A percentile compares a stretch with the other conserved stretches of the same genome.
Conservation (phyloP, 2,329 filamentous ascomycete genomes). For the Phoma sp. region DNA sequence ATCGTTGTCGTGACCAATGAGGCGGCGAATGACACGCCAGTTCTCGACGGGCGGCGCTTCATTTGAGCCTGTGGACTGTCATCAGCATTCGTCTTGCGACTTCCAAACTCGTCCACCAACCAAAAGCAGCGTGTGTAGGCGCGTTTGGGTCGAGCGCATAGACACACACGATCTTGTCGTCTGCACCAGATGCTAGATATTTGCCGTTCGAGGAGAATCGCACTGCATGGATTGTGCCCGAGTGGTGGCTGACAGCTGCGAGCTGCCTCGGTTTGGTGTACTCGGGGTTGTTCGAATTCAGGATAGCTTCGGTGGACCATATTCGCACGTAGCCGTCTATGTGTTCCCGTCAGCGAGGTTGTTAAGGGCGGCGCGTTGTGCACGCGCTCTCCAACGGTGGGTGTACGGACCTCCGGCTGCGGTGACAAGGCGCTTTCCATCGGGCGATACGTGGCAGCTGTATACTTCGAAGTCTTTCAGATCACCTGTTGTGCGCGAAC, state of each 20-base stretch:
- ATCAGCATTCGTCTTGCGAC: constrained; percentile 18
- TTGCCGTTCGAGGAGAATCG: constrained; percentile 95
- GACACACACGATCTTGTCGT: constrained; percentile 98
- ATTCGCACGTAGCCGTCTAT: constrained; percentile 94
- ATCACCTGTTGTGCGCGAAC: constrained; percentile 67
- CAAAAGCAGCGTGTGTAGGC: constrained; percentile 78
- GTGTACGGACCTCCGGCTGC: constrained; percentile 79
- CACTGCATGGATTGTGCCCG: constrained; percentile 95
- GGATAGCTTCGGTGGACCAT: constrained; percentile 95
- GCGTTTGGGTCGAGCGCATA: constrained; percentile 87
- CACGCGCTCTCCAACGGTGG: constrained; percentile 21
- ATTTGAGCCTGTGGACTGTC: constrained; percentile 66
- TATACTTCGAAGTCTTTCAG: constrained; percentile 99
- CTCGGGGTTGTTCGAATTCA: constrained; percentile 74
- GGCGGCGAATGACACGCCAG: constrained; percentile 91
- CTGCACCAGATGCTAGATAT: constrained; percentile 94
- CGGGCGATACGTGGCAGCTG: constrained; percentile 95
- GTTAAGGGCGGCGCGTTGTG: constrained; percentile 25
- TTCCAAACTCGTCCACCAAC: constrained; percentile 54
- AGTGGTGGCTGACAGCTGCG: constrained; percentile 97
- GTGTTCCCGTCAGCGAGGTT: constrained; percentile 23
- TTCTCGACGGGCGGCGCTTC: constrained; percentile 95
- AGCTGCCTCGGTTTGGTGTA: constrained; percentile 87
- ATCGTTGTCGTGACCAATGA: constrained; percentile 98
- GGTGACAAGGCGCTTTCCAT: constrained; percentile 89